Conservation (phyloP, 75 land plant genomes). For the Chamaecyparis obtusa region DNA sequence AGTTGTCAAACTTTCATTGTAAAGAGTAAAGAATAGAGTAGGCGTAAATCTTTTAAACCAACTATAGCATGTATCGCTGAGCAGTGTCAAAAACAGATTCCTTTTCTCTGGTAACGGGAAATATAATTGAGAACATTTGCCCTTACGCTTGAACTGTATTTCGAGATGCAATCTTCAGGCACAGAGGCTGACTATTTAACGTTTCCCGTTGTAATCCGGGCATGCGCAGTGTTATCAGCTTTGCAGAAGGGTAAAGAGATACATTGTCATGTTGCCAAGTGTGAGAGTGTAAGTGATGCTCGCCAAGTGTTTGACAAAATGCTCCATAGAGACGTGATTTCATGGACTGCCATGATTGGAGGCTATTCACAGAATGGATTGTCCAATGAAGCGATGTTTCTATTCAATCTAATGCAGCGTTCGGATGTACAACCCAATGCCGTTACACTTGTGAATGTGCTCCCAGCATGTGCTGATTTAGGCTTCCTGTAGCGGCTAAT, state of each 20-base stretch:
- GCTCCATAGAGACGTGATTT: slow-evolving; percentile 46
- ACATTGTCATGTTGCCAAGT: slow-evolving; percentile 57
- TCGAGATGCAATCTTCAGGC: slow-evolving; percentile 33
- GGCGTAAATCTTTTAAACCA: too few relatives aligned
- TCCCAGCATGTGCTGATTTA: too few relatives aligned
- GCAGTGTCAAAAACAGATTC: too few relatives aligned
- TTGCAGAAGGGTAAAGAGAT: slow-evolving; percentile 37
- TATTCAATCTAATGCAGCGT: too few relatives aligned
- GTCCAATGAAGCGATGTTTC: slow-evolving; percentile 16
- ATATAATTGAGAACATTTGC: too few relatives aligned
- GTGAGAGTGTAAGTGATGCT: slow-evolving; percentile 50
- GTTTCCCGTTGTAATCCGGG: slow-evolving; percentile 47
- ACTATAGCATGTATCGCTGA: too few relatives aligned
- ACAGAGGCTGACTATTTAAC: slow-evolving; percentile 42
- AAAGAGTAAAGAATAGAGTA: too few relatives aligned
- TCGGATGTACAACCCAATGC: too few relatives aligned
- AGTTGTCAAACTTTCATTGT: too few relatives aligned
- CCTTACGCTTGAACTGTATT: slow-evolving; percentile 45
- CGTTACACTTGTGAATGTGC: too few relatives aligned
- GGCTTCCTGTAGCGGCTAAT: too few relatives aligned
- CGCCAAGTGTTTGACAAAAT: slow-evolving; percentile 43
- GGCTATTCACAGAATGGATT: slow-evolving; percentile 34
- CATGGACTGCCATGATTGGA: slow-evolving; percentile 74
- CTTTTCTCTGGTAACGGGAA: too few relatives aligned
- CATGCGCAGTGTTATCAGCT: slow-evolving; percentile 47